These are phyloP conservation scores for Mycena leptocephala DNA, from an alignment of 768 basidiomycete species.

Conservation along the genomic window DNA sequence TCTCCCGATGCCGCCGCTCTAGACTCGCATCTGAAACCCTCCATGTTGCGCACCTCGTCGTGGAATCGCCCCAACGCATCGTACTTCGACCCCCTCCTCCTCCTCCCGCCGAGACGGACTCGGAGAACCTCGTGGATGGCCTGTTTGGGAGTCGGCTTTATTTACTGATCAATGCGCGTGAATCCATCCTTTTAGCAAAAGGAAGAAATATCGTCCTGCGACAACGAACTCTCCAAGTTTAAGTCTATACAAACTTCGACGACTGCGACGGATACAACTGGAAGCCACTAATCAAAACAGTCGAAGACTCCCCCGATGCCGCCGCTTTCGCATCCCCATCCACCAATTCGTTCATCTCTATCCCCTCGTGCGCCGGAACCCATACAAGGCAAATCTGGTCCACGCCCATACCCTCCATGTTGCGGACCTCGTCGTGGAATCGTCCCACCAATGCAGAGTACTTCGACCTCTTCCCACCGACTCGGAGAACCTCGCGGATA, in stretches of 20 bases:
- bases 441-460: neutral
- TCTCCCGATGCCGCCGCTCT: conserved; percentile 19
- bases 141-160: conserved; percentile 30
- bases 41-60: neutral
- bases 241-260: neutral
- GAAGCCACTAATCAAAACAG: neutral
- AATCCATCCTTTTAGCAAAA: no score
- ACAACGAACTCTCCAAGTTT: no score
- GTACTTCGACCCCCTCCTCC: neutral
- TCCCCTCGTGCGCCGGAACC: conserved; percentile 26
- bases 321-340: conserved; percentile 22
- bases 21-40: conserved; percentile 9
- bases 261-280: neutral
- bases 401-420: neutral
- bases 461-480: neutral
- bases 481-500: conserved; percentile 1
- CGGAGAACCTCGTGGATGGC: conserved; percentile 18
- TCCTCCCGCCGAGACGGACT: no score
- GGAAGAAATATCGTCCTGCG: no score
- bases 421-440: conserved; percentile 15
- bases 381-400: neutral
- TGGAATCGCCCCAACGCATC: neutral
- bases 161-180: no score
- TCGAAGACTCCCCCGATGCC: neutral
- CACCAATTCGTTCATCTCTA: conserved; percentile 27